Percentiles rank a stretch among this genome's conserved stretches.
phyloP scores from a whole-genome alignment of 2,329 filamentous ascomycete genomes.

The Tolypocladium guangdongense region DNA sequence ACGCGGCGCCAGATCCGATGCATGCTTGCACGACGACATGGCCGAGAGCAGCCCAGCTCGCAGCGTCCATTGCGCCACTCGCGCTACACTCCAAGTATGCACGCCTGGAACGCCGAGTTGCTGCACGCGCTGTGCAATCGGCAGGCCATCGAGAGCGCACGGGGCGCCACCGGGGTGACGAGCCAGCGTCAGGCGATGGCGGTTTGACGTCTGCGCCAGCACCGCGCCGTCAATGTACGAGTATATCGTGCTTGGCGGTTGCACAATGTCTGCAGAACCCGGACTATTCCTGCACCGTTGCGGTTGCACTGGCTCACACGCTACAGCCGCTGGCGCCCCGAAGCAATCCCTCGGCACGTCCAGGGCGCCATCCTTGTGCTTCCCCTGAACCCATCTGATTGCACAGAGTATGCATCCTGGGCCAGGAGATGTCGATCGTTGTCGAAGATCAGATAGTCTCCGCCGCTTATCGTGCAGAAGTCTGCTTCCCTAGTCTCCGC shows the following conservation, averaged over 20 bases:
- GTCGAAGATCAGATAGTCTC: background rate
- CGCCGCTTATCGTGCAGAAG: too few relatives aligned
- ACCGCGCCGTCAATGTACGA: background rate
- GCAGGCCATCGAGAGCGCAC: background rate
- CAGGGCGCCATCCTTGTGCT: background rate
- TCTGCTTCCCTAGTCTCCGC: background rate
- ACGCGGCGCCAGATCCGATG: background rate
- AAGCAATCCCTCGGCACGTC: background rate
- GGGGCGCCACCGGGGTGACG: background rate
- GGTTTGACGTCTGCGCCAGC: background rate
- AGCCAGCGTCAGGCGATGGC: background rate
- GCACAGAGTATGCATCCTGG: too few relatives aligned
- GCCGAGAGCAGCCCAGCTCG: too few relatives aligned
- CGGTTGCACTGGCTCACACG: too few relatives aligned
- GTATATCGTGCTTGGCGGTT: background rate
- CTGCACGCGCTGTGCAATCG: background rate
- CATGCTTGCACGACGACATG: background rate
- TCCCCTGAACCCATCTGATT: background rate
- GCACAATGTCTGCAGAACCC: background rate
- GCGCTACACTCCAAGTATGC: too few relatives aligned
- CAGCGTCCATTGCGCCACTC: too few relatives aligned
- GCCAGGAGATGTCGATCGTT: background rate
- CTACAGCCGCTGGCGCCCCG: too few relatives aligned
- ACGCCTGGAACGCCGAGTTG: background rate
- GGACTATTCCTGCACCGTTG: too few relatives aligned